Evolutionary conservation across 2,329 filamentous ascomycete genomes (phyloP).

Genomic region (Aspergillus sp.): DNA sequence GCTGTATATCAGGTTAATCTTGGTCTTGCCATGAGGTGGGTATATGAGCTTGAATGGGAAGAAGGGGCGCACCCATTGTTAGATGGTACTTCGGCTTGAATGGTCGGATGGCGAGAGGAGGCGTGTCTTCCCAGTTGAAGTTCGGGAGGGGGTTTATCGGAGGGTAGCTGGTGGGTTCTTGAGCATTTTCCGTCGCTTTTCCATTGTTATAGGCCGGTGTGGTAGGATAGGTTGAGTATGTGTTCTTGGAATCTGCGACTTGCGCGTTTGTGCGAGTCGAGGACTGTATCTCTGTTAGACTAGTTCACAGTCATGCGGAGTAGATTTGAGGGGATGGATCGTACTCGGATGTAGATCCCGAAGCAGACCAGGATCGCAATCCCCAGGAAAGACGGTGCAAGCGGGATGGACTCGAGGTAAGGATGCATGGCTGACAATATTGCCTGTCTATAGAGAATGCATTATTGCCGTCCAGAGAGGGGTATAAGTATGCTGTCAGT

Average conservation of each 20-base stretch:
- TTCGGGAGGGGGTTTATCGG: conserved; percentile 47
- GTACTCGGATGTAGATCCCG: conserved; percentile 21
- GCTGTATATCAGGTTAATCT: conserved; percentile 40
- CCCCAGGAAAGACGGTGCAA: background rate
- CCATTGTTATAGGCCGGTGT: background rate
- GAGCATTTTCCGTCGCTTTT: background rate
- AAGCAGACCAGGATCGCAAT: conserved; percentile 15
- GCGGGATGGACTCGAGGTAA: background rate
- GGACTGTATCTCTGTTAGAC: background rate
- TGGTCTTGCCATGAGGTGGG: background rate
- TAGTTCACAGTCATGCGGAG: background rate
- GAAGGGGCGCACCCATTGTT: conserved; percentile 61
- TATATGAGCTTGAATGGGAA: background rate
- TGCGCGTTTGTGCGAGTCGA: background rate
- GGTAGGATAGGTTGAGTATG: background rate
- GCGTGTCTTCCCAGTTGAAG: conserved; percentile 57
- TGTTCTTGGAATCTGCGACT: background rate
- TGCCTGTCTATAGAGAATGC: background rate
- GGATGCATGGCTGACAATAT: background rate
- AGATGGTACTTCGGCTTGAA: conserved; percentile 67
- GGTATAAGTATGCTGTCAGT: conserved; percentile 1
- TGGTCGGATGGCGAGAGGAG: conserved; percentile 59
- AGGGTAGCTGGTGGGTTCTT: conserved; percentile 23
- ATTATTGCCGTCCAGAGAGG: background rate
- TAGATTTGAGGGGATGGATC: background rate